These are phyloP conservation scores for carrot (Daucus carota) DNA, from an alignment of 129 eudicot species.

Conservation along the genomic window DH1_v3.0 NC_030383.2:3922501-3923000, in stretches of 20 bases:
- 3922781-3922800: conserved; percentile 73
- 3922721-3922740: conserved; percentile 40
- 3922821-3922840: conserved; percentile 75
- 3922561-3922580: not conserved
- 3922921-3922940: not conserved
- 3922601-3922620: not conserved
- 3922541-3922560: not conserved
- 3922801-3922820: conserved; percentile 67
- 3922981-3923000: not conserved
- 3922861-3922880: conserved; percentile 61
- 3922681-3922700: not conserved
- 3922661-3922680: not conserved
- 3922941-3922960: not conserved
- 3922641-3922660: not conserved
- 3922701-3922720: conserved; percentile 35
- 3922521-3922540: not conserved
- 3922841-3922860: conserved; percentile 67
- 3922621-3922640: not conserved
- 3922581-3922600: not conserved
- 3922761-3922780: conserved; percentile 47
- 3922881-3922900: conserved; percentile 32
- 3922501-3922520: not conserved
- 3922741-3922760: conserved; percentile 55
- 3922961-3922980: not conserved
- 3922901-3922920: not conserved